Percentiles rank a stretch among this genome's conserved stretches.
phyloP scores from a whole-genome alignment of 176 grass and related monocot species.

The Triticum monococcum region DNA sequence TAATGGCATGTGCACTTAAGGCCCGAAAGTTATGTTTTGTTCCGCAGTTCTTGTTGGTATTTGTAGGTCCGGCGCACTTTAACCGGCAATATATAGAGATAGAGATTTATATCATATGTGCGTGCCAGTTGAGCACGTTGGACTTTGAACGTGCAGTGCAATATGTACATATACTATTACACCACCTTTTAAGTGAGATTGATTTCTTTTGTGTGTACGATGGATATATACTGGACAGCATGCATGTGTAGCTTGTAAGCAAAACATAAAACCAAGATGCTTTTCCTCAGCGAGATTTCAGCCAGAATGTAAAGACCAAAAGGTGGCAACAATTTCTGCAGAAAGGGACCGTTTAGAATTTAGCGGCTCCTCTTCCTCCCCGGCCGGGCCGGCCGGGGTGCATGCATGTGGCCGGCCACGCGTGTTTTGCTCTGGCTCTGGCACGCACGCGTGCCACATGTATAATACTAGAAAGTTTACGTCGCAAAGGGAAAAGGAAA shows the following conservation, averaged over 20 bases:
- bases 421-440: not conserved
- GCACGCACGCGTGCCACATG: not conserved
- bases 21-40: slow-evolving; percentile 5
- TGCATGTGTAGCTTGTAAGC: slow-evolving; percentile 54
- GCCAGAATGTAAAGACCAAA: slow-evolving; percentile 22
- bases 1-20: slow-evolving; percentile 32
- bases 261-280: slow-evolving; percentile 15
- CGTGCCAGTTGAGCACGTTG: not conserved
- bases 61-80: not conserved
- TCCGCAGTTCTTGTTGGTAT: slow-evolving; percentile 1
- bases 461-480: not conserved
- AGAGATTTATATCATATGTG: not conserved
- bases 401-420: not conserved
- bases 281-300: slow-evolving; percentile 11
- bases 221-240: not conserved
- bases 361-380: not conserved
- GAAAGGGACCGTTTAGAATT: not conserved
- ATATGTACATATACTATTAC: not conserved
- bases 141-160: not conserved
- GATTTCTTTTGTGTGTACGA: not conserved
- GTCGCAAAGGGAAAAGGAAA: not conserved
- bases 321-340: slow-evolving; percentile 28
- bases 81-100: not conserved
- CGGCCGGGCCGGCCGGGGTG: not conserved
- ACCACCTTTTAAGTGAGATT: not conserved